Base-by-base conservation (phyloP, 2,329 filamentous ascomycete genomes). In the Hymenoscyphus fructigenus region DNA sequence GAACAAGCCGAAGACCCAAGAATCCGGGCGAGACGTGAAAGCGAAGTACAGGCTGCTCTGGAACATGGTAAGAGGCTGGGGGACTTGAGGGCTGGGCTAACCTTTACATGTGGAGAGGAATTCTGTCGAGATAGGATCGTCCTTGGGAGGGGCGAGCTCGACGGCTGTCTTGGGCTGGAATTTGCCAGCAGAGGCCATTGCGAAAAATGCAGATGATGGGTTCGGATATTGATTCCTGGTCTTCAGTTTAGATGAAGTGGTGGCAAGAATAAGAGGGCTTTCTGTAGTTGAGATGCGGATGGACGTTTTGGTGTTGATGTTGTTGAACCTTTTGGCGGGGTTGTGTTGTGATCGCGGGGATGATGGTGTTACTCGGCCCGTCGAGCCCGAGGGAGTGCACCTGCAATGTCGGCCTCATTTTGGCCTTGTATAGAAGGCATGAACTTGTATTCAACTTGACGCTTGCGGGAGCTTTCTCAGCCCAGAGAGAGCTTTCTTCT, bases 51-150 rank as follows among this genome's bases (percentile, higher is more conserved):
- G 23, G n/a, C 12, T 20, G 44, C n/a, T 50, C 7, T 20, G 10
- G 47, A 53, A 53, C 23, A 14, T 53, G 20, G 44, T 15, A 50
- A 50, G n/a, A 10, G 44, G n/a, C 44, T 10, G n/a, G n/a, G 9
- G 29, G 5, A 20, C 44, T 23, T 26, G 20, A 53, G 20, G 26
- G 6, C 15, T 17, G 28, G 14, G 26, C 87, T 74, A 82, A 96
- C 95, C 95, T 76, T 95, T 87, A 72, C 92, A 92, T 76, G 90
- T 89, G 47, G 89, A 83, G 67, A 99, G 84, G 72, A 94, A 88
- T 65, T 95, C 91, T 1, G 84, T 74, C n/a, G 88, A 88, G 73
- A 99, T 97, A 44, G 86, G 85, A 73, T 97, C 93, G 75, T 92
- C 85, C 80, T 96, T 98, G 15, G 95, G 95, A 44, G 92, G 89